These are phyloP conservation scores for Mycena epipterygia DNA, from an alignment of 768 basidiomycete species.

Conservation along the genomic window DNA sequence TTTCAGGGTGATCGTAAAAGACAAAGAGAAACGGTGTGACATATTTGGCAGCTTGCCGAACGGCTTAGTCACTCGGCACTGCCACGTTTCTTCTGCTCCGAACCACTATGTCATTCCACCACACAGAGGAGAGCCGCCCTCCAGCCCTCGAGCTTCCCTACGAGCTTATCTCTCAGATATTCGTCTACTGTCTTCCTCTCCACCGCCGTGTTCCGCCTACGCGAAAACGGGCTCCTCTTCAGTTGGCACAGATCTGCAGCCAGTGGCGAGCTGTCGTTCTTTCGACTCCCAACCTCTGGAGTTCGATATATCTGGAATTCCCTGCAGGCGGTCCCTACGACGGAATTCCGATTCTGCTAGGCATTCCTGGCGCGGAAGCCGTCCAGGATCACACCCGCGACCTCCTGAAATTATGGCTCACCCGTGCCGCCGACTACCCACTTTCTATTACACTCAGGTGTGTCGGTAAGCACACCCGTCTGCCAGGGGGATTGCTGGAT, in stretches of 20 bases:
- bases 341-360: neutral
- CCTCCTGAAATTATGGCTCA: conserved; percentile 16
- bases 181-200: neutral
- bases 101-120: neutral
- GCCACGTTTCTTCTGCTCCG: neutral
- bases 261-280: conserved; percentile 9
- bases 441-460: conserved; percentile 7
- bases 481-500: neutral
- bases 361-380: neutral
- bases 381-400: neutral
- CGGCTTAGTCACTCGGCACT: no score
- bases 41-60: no score
- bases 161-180: conserved; percentile 14
- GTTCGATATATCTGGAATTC: conserved; percentile 2
- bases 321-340: neutral
- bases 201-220: neutral
- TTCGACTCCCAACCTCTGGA: conserved; percentile 12
- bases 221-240: neutral
- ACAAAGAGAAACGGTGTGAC: no score
- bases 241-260: neutral
- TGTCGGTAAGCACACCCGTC: neutral
- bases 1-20: no score
- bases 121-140: neutral
- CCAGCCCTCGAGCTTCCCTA: conserved; percentile 1
- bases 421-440: neutral